Evolutionary conservation across 2,329 filamentous ascomycete species (phyloP), one percentile per base, ranked within the genome.

Genomic region (Tolypocladium inflatum): DNA sequence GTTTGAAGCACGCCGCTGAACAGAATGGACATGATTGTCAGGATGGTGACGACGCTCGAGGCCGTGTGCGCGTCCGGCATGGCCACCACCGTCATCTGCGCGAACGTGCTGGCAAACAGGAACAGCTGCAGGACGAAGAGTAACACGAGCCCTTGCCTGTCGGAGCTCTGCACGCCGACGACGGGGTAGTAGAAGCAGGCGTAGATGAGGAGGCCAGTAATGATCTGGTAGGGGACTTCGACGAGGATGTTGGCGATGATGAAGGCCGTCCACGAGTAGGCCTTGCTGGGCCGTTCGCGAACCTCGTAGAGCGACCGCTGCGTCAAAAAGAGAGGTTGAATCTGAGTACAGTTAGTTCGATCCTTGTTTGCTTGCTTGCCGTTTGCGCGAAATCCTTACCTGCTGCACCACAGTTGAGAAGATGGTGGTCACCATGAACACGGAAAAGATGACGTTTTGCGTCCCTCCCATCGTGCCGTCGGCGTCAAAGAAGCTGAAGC

Each of bases 281-380:
- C 78, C 66, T 90, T 90, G 69, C 80, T 84, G 0, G 88, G 88
- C 1, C 88, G 81, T 70, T 92, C 89, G 54, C 88, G 86, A 5
- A 88, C 87, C 71, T 92, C 89, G 70, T 91, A 92, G 0, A 92
- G 76, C 1, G 85, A 79, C 21, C 89, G 82, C 65, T 91, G 88
- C 0, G 84, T 85, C 62, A 91, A 78, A 64, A 92, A 92, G 57
- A 87, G 83, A 0, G 89, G 89, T 81, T 91, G 90, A 23, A 88
- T 86, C 68, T 86, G 17, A 23, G 0, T 1, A 5, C 3, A 21
- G 30, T 69, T 54, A 64, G 62, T 26, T 35, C 2, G 4, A 26
- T 19, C 4, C 30, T 35, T 17, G 13, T n/a, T n/a, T n/a, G 2
- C 3, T 9, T 17, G 26, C 8, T 21, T 2, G 26, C 6, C 13